Base-by-base conservation (phyloP, 108 stramenopile species). In the Nitzschia sp. region DNA sequence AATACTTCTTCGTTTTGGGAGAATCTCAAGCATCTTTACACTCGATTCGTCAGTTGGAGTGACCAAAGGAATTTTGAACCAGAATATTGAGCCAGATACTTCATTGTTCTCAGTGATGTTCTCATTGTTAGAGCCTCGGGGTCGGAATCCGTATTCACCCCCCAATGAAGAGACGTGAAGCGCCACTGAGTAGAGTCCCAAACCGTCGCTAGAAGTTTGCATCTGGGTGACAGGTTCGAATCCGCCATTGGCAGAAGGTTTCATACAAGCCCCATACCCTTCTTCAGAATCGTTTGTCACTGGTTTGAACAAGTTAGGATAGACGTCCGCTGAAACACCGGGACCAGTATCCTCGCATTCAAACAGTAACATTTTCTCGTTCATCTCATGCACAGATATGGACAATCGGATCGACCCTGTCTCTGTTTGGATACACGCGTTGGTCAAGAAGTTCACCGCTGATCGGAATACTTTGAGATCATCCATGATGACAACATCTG, bases 371-470 rank as follows among this genome's bases (percentile, higher is more conserved):
- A 21, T 55, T n/a, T 17, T 37, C 17, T 57, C 55, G 6, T 42
- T 60, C 10, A 50, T 15, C 9, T 73, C 60, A 6, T 51, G 12
- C 5, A 51, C 40, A 42, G 48, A 50, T 51, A 86, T 80, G n/a
- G 66, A 67, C 40, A 86, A 70, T 41, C 65, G 75, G 39, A 87
- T 72, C 0, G 56, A 51, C 3, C 91, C 91, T n/a, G 34, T 54
- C 56, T 61, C 11, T 1, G 92, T 88, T 22, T 76, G 58, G 40
- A 78, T 77, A 54, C 68, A 75, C 15, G 88, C 89, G 59, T 83
- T 93, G 7, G 86, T 85, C 42, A 93, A 62, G 57, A 72, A 86
- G 68, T 93, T 89, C 37, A 90, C 39, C 42, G 84, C 75, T 14
- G 77, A 60, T 24, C 87, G 85, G 52, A 85, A 89, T 8, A 93